Percentiles rank a stretch among this genome's conserved stretches.
Conservation (phyloP, 2,329 filamentous ascomycete genomes). For the Daldinia eschscholtzii region DNA sequence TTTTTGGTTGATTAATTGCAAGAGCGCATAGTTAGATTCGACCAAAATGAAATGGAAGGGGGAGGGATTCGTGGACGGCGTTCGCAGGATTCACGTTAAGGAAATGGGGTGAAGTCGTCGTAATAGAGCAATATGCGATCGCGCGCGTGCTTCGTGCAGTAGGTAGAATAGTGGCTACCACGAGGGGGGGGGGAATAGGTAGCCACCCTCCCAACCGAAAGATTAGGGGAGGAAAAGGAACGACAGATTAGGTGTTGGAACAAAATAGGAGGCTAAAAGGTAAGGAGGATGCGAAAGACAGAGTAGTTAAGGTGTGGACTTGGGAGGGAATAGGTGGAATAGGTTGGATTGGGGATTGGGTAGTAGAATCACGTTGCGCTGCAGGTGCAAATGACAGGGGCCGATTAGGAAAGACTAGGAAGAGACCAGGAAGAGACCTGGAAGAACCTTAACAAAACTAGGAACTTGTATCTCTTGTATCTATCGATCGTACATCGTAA, state of each 20-base stretch:
- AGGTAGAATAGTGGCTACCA: slow-evolving; percentile 45
- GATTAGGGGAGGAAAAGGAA: slow-evolving; percentile 46
- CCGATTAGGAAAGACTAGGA: slow-evolving; percentile 16
- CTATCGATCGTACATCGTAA: slow-evolving; percentile 37
- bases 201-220: slow-evolving; percentile 47
- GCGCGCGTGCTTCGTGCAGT: slow-evolving; percentile 26
- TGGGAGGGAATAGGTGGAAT: slow-evolving; percentile 3
- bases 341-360: slow-evolving; percentile 43
- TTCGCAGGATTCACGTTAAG: slow-evolving; percentile 37
- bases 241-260: slow-evolving; percentile 43
- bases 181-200: slow-evolving; percentile 35
- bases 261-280: slow-evolving; percentile 41
- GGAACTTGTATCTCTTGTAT: slow-evolving; percentile 21
- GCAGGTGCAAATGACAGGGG: slow-evolving; percentile 45
- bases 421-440: not conserved
- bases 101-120: slow-evolving; percentile 42
- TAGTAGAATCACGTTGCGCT: slow-evolving; percentile 48
- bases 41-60: slow-evolving; percentile 19
- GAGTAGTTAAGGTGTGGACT: slow-evolving; percentile 35
- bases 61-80: slow-evolving; percentile 17
- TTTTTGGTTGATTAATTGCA: slow-evolving; percentile 16
- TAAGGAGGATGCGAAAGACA: slow-evolving; percentile 43
- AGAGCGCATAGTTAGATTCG: slow-evolving; percentile 33
- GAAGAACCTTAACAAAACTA: slow-evolving; percentile 10
- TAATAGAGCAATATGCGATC: slow-evolving; percentile 29